Percentiles rank a stretch among this genome's conserved stretches.
phyloP scores from a whole-genome alignment of 2,329 filamentous ascomycete genomes.

The Lasiodiplodia hormozganensis region DNA sequence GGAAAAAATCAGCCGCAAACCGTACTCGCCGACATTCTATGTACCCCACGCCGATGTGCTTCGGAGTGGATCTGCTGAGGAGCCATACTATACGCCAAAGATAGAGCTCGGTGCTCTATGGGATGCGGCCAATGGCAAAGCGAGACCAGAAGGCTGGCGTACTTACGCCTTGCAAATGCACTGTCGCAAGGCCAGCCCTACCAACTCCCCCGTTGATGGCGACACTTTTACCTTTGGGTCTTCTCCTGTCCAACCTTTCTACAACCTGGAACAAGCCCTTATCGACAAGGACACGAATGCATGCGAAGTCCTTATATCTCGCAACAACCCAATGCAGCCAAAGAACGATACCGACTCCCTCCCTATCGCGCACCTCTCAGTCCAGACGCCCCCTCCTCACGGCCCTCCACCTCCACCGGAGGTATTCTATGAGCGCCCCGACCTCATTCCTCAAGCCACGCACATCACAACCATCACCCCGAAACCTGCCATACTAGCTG shows the following conservation, averaged over 20 bases:
- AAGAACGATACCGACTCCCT: slow-evolving; percentile 38
- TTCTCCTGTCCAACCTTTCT: slow-evolving; percentile 73
- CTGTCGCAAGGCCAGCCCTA: slow-evolving; percentile 44
- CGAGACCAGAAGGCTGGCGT: slow-evolving; percentile 46
- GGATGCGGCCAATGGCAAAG: slow-evolving; percentile 74
- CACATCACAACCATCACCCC: slow-evolving; percentile 53
- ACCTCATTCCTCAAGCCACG: slow-evolving; percentile 13
- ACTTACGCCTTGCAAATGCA: slow-evolving; percentile 50
- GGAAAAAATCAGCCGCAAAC: slow-evolving; percentile 69
- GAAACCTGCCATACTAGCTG: slow-evolving; percentile 54
- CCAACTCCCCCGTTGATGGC: slow-evolving; percentile 30
- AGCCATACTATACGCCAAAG: slow-evolving; percentile 55
- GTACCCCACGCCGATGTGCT: slow-evolving; percentile 45
- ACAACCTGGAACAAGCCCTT: slow-evolving; percentile 57
- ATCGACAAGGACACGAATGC: slow-evolving; percentile 39
- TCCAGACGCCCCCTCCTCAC: slow-evolving; percentile 45
- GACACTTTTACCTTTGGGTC: slow-evolving; percentile 66
- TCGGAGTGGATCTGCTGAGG: slow-evolving; percentile 38
- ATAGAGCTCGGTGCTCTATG: slow-evolving; percentile 70
- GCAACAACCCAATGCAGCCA: slow-evolving; percentile 48
- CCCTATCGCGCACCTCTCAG: slow-evolving; percentile 47
- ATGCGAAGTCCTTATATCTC: slow-evolving; percentile 44
- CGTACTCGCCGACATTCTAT: slow-evolving; percentile 63
- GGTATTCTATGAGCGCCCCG: slow-evolving; percentile 1
- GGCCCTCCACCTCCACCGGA: slow-evolving; percentile 13